Evolutionary conservation across 805 yeast genomes (phyloP), one percentile per base, ranked within the genome.

Genomic region (Saturnispora halmiae): DNA sequence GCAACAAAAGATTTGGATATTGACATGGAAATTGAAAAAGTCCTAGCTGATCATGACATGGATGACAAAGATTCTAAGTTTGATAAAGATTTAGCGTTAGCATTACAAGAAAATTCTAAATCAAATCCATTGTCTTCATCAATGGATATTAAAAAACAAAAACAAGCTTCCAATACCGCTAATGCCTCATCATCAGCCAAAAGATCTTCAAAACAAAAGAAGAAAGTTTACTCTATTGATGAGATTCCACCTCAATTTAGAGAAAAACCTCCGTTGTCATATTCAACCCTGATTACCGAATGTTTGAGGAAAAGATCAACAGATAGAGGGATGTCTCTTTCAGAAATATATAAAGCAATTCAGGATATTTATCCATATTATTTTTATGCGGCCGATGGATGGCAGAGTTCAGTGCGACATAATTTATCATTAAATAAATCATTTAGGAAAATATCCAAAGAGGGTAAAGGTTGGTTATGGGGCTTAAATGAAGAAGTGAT

Each of bases 391-490:
- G 90, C 94, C 0, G 95, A 87, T 59, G 97, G 97, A 3, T 92
- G 98, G 98, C 98, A 92, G 63, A 81, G 84, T 54, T 77, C 94
- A 0, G 94, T 92, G 15, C 73, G 94, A 38, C 98, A 92, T 62
- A 88, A 87, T 52, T 67, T 92, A 30, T 81, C 90, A 18, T 68
- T 86, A 49, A 87, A 87, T 61, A 86, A 85, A 61, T 79, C 90
- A 6, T 92, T 90, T 64, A 70, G 75, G 40, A 82, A 82, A 54
- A 79, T 82, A 13, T 77, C 86, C 29, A 80, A 82, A 45, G 92
- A 83, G 51, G 92, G 94, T n/a, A 82, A 82, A 58, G 95, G 95
- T 43, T 88, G 95, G 94, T 64, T 84, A 24, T 90, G 95, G 94
- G 90, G 90, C 3, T 65, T 92, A 30, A 95, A 92, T 62, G 94